Evolutionary conservation across 768 basidiomycete genomes (phyloP), one percentile per base, ranked within the genome.

Genomic region (Panaeolus cyanescens): DNA sequence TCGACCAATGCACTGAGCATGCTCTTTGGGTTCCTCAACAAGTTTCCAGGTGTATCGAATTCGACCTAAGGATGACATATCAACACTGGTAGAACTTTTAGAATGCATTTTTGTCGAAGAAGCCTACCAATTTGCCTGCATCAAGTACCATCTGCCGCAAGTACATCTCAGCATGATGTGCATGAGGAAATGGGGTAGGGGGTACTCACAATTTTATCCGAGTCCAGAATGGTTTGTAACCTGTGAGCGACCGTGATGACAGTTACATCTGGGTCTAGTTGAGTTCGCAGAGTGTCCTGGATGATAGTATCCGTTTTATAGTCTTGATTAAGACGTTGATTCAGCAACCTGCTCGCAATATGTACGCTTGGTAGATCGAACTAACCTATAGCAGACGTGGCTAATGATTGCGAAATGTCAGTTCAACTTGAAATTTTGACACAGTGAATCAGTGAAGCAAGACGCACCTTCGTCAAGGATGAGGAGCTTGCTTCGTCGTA

Each of bases 191-290:
- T 13, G 56, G 22, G 5, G n/a, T n/a, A 37, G 8, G 10, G 15
- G 32, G 56, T 19, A 71, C 78, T 59, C 59, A 82, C 77, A 63
- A 82, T 78, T 62, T 75, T 79, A 76, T 84, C 82, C 71, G 87
- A 79, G 72, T 91, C 85, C 68, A 89, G 84, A 53, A 89, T 83
- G 0, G 88, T 89, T 62, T 83, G 81, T 17, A 89, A 76, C 37
- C 87, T 75, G 73, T 91, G 90, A 8, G 91, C 91, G 42, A 92
- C 85, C 1, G 85, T 86, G 32, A 90, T 74, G 39, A 90, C 69
- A 1, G 86, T 87, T 8, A 88, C 78, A 62, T 85, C 85, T 33
- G 80, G 76, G 31, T 75, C 77, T 63, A 91, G 83, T 67, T 89
- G 85, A 59, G 81, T 77, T 22, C 89, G 80, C 57, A 92, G 86